Base-by-base conservation (phyloP, 2,329 filamentous ascomycete genomes). In the Chaetomiaceae sp. region DNA sequence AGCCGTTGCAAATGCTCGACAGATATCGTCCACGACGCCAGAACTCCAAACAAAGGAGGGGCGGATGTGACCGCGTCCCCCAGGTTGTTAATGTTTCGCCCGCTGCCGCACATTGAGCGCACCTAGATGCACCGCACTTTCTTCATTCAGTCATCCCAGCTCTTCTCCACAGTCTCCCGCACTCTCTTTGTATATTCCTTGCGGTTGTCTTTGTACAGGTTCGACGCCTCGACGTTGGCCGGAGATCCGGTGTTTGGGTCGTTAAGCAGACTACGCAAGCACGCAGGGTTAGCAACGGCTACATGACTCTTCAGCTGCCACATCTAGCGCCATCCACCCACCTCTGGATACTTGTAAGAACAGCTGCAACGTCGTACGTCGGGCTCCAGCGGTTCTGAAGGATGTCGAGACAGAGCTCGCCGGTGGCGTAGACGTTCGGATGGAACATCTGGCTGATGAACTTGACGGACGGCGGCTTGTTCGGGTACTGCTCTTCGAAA, bases 391-490 rank as follows among this genome's bases (percentile, higher is more conserved):
- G 77, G 64, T 98, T 98, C 69, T 98, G 93, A 49, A 98, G 69
- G 57, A 98, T 98, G 63, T 98, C 93, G 56, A 98, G 72, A 63
- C 93, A 98, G 41, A 98, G 76, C 71, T 98, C 93, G 51, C 93
- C 93, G 0, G 90, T 97, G 43, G 87, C 90, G 65, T 98, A 98
- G 47, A 98, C 93, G 63, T 98, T 98, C 15, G 93, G 93, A 61
- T 98, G 93, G 68, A 98, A 98, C 93, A 98, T 98, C 66, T 93
- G 83, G 68, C 88, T 95, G 65, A 98, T 95, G 66, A 98, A 98
- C 65, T 97, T 97, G 70, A 97, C 93, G 27, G 89, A 86, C 0
- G 93, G 93, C 5, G 93, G 93, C 67, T 97, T 97, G 71, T 97
- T 98, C 24, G 93, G 93, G 61, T 98, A 98, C 62, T 95, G 90